These are phyloP conservation scores for Globisporangium ultimum DNA, from an alignment of 352 stramenopile genomes.

Conservation along the genomic window DNA sequence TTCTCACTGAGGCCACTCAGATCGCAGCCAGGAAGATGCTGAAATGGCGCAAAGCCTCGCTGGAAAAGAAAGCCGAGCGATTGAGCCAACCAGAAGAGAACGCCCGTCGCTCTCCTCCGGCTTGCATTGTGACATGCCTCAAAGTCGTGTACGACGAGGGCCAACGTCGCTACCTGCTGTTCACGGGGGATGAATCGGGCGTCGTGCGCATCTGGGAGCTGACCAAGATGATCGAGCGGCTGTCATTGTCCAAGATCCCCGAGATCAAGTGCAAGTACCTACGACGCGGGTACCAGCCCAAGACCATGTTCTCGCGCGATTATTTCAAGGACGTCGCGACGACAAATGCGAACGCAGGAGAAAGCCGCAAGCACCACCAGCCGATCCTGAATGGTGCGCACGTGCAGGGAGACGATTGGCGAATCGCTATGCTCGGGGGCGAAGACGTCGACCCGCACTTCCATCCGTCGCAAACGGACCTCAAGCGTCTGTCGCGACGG, in stretches of 20 bases:
- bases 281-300: conserved; percentile 56
- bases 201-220: conserved; percentile 52
- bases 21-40: conserved; percentile 38
- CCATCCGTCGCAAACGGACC: conserved; percentile 33
- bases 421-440: conserved; percentile 25
- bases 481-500: conserved; percentile 33
- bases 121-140: conserved; percentile 40
- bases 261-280: conserved; percentile 62
- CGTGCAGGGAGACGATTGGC: conserved; percentile 22
- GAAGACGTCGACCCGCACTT: conserved; percentile 31
- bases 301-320: conserved; percentile 55
- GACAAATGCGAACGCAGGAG: not conserved
- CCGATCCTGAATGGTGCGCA: conserved; percentile 9
- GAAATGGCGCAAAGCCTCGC: conserved; percentile 5
- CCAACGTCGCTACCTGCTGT: conserved; percentile 38
- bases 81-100: conserved; percentile 1
- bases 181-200: conserved; percentile 57
- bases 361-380: conserved; percentile 20
- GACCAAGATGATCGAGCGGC: conserved; percentile 37
- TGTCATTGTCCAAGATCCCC: conserved; percentile 52
- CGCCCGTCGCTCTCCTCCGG: conserved; percentile 7
- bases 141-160: conserved; percentile 54
- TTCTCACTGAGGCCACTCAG: conserved; percentile 34
- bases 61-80: not conserved
- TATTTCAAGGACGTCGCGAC: conserved; percentile 36